Conservation (phyloP, 305 asterid species). For the Rubia peregrina region DNA sequence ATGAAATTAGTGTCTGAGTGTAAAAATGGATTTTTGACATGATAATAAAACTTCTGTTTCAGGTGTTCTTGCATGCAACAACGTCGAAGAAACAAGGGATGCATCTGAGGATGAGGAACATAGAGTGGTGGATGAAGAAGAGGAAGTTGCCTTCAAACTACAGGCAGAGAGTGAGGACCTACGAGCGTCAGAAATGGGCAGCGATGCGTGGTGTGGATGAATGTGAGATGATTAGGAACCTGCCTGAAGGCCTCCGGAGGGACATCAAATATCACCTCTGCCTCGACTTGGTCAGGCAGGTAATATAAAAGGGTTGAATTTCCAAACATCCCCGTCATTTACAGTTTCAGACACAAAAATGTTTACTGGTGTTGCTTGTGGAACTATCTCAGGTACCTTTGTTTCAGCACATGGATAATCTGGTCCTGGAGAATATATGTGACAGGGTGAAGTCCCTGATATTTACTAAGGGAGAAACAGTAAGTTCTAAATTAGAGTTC, state of each 20-base stretch:
- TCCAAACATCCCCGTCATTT: too few species aligned
- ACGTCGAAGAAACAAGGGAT: conserved; percentile 97
- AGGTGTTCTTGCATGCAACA: conserved; percentile 92
- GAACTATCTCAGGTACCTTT: conserved; percentile 61
- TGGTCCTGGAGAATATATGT: conserved; percentile 88
- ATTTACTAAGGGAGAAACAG: conserved; percentile 93
- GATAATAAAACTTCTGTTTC: neutral
- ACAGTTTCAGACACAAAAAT: neutral
- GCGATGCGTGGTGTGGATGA: conserved; percentile 98
- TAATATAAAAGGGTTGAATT: conserved; percentile 6
- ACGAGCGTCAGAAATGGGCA: conserved; percentile 91
- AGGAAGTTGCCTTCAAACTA: conserved; percentile 54
- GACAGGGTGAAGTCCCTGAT: conserved; percentile 93
- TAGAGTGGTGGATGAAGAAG: conserved; percentile 99
- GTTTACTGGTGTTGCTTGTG: neutral
- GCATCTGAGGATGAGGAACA: conserved; percentile 90
- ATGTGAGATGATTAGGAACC: conserved; percentile 76
- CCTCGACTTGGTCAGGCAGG: conserved; percentile 89
- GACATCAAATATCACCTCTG: conserved; percentile 94
- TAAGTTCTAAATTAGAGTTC: conserved; percentile 21
- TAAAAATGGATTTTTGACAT: neutral
- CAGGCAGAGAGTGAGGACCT: conserved; percentile 75
- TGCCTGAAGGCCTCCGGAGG: conserved; percentile 83
- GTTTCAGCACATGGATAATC: conserved; percentile 92
- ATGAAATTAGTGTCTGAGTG: neutral